These are phyloP conservation scores for Calocybe cyanea DNA, from an alignment of 768 basidiomycete species.

Conservation along the genomic window DNA sequence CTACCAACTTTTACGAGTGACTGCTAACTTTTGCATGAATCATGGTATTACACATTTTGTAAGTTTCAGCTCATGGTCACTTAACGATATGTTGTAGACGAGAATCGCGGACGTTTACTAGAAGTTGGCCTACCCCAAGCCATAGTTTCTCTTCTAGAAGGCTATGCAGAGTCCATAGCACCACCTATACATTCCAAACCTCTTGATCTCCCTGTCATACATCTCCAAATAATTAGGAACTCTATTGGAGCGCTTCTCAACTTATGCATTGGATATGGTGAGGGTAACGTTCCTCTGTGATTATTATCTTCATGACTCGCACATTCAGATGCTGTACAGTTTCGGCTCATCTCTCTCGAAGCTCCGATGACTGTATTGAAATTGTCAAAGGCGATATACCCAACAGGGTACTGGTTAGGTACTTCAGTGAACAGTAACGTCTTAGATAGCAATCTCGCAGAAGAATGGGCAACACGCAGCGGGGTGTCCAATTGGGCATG, in stretches of 20 bases:
- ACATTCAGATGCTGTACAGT: constrained; percentile 63
- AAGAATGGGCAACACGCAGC: constrained; percentile 64
- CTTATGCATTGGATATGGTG: constrained; percentile 73
- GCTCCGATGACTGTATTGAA: constrained; percentile 66
- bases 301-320: not conserved
- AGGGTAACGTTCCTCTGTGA: constrained; percentile 14
- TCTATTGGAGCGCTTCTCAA: constrained; percentile 79
- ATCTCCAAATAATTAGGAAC: constrained; percentile 73
- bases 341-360: constrained; percentile 63
- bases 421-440: constrained; percentile 16
- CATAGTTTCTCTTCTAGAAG: constrained; percentile 63
- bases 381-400: constrained; percentile 66
- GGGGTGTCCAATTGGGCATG: constrained; percentile 74
- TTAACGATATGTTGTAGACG: constrained; percentile 42
- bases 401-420: constrained; percentile 62
- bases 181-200: constrained; percentile 32
- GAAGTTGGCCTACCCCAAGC: constrained; percentile 69
- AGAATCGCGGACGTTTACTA: constrained; percentile 66
- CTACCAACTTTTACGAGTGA: constrained; percentile 71
- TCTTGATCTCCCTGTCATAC: constrained; percentile 49
- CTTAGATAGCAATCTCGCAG: constrained; percentile 27
- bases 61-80: constrained; percentile 3
- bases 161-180: constrained; percentile 52
- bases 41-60: constrained; percentile 44
- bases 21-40: constrained; percentile 83